A percentile compares a stretch with the other conserved stretches of the same genome.
Evolutionary conservation across 1,139 yeast species (phyloP).

Genomic region (Ogataea hybrid): DNA sequence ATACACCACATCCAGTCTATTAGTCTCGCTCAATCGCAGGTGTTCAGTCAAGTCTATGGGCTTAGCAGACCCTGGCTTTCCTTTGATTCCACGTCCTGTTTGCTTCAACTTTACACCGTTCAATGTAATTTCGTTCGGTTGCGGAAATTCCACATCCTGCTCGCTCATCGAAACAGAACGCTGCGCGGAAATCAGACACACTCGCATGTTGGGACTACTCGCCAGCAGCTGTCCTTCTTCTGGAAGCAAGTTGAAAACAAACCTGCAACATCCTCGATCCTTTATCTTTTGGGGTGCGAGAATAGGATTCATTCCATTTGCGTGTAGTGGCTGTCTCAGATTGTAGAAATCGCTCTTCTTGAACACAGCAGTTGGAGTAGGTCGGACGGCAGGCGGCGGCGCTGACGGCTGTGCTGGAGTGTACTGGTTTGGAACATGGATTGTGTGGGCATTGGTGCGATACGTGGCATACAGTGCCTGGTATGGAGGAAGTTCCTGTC

Average conservation of each 20-base stretch:
- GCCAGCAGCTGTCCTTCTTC: conserved; percentile 37
- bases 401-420: conserved; percentile 9
- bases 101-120: conserved; percentile 47
- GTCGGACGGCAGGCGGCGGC: not conserved
- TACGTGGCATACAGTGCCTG: conserved; percentile 27
- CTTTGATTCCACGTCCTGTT: conserved; percentile 58
- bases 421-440: conserved; percentile 12
- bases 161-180: conserved; percentile 33
- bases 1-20: conserved; percentile 49
- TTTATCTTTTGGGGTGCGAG: conserved; percentile 36
- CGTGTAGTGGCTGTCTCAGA: conserved; percentile 41
- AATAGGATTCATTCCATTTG: conserved; percentile 40
- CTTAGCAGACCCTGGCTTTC: conserved; percentile 58
- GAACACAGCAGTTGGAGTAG: conserved; percentile 30
- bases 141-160: conserved; percentile 53
- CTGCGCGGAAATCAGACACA: conserved; percentile 49
- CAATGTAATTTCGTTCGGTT: conserved; percentile 53
- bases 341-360: conserved; percentile 52
- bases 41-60: conserved; percentile 62
- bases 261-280: conserved; percentile 41
- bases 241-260: conserved; percentile 40
- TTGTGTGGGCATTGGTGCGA: conserved; percentile 15
- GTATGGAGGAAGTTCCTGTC: conserved; percentile 41
- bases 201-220: conserved; percentile 31
- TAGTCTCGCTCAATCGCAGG: conserved; percentile 33